Conservation (phyloP, 257 asterid genomes). For the Haberlea rhodopensis region DNA sequence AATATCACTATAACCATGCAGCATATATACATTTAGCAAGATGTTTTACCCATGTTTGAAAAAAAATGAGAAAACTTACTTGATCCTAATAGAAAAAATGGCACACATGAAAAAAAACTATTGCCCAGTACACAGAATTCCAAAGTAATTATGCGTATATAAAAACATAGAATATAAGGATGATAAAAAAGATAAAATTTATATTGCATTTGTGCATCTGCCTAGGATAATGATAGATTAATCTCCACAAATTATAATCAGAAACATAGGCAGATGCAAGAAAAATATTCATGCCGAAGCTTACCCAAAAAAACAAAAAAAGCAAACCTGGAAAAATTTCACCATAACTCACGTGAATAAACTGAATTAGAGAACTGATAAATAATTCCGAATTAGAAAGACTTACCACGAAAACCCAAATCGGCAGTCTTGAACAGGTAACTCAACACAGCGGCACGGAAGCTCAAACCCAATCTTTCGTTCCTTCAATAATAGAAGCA, state of each 20-base stretch:
- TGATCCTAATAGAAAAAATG: background rate
- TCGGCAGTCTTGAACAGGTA: constrained; percentile 28
- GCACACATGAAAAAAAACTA: constrained; percentile 1
- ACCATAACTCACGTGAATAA: constrained; percentile 17
- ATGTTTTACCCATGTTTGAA: constrained; percentile 2
- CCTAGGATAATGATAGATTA: background rate
- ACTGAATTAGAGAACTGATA: background rate
- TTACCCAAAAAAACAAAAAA: background rate
- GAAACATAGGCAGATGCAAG: background rate
- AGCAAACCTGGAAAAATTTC: background rate
- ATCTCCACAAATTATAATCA: background rate
- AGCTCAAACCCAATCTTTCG: constrained; percentile 28
- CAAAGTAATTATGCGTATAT: background rate
- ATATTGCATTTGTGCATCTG: background rate
- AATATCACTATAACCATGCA: constrained; percentile 39
- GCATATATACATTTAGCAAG: constrained; percentile 11
- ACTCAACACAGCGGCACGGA: constrained; percentile 39
- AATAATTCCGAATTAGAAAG: constrained; percentile 2
- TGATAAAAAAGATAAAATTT: background rate
- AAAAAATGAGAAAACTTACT: background rate
- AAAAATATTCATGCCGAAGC: background rate
- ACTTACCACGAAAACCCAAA: constrained; percentile 29
- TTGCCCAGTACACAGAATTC: background rate
- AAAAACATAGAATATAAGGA: background rate
- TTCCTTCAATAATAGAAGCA: constrained; percentile 19